Percentiles rank a stretch among this genome's conserved stretches.
phyloP scores from a whole-genome alignment of 1,284 basidiomycete species.

The Jaminaea rosea region DNA sequence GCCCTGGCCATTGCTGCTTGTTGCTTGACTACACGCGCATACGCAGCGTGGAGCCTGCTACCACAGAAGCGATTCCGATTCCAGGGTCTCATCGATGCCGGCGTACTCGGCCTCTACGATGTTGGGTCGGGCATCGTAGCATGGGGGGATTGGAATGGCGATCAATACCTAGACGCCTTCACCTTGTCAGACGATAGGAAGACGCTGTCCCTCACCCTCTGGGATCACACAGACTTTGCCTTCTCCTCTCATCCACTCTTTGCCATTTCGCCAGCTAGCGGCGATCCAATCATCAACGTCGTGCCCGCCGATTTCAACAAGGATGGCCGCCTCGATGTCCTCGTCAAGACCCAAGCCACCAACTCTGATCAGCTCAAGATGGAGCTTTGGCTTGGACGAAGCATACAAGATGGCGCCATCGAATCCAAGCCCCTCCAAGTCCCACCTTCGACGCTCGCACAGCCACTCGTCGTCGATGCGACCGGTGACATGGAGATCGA shows the following conservation, averaged over 20 bases:
- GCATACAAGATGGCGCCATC: slow-evolving; percentile 57
- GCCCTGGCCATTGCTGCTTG: too few species aligned
- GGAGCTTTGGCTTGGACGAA: slow-evolving; percentile 58
- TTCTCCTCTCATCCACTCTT: slow-evolving; percentile 55
- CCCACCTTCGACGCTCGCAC: slow-evolving; percentile 61
- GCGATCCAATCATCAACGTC: slow-evolving; percentile 56
- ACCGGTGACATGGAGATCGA: slow-evolving; percentile 82
- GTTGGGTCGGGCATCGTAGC: slow-evolving; percentile 67
- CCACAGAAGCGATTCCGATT: slow-evolving; percentile 63
- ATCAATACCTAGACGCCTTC: slow-evolving; percentile 80
- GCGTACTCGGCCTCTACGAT: slow-evolving; percentile 63
- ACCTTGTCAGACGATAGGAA: slow-evolving; percentile 64
- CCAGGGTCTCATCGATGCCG: slow-evolving; percentile 72
- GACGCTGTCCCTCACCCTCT: slow-evolving; percentile 65
- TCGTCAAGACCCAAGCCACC: slow-evolving; percentile 60
- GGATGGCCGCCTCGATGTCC: slow-evolving; percentile 77
- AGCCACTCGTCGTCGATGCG: slow-evolving; percentile 77
- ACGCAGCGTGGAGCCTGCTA: too few species aligned
- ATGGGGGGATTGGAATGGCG: slow-evolving; percentile 88
- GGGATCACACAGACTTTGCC: slow-evolving; percentile 63
- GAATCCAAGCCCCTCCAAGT: slow-evolving; percentile 49
- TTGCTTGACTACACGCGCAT: too few species aligned
- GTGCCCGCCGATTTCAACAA: slow-evolving; percentile 88
- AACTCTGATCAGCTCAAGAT: slow-evolving; percentile 54
- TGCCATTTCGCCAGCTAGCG: slow-evolving; percentile 26